Conservation (phyloP, 257 asterid species). For the Verbena officinalis region DNA sequence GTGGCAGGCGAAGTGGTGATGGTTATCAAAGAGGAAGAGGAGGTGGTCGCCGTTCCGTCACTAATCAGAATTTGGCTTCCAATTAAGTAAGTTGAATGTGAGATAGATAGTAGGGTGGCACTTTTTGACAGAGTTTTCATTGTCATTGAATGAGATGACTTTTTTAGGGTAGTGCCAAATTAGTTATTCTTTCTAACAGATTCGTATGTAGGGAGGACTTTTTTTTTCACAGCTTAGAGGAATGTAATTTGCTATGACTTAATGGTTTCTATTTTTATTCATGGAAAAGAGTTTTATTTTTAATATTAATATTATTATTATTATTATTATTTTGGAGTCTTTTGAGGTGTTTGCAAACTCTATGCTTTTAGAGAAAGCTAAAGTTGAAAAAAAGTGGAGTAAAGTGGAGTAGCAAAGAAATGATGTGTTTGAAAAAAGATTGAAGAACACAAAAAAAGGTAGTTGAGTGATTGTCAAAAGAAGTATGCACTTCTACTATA, state of each 20-base stretch:
- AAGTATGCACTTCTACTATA: no score
- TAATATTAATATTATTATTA: neutral
- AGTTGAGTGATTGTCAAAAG: no score
- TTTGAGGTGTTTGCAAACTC: no score
- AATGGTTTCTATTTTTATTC: neutral
- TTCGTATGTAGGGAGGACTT: conserved; percentile 18
- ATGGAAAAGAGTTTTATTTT: neutral
- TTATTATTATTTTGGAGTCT: no score
- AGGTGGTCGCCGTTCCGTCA: conserved; percentile 24
- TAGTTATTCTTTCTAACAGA: conserved; percentile 36
- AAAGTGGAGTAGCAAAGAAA: no score
- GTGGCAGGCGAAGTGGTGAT: conserved; percentile 44
- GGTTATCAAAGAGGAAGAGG: conserved; percentile 42
- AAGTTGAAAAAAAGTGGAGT: no score
- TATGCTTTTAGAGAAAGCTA: no score
- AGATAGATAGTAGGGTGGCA: conserved; percentile 19
- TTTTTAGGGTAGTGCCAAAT: conserved; percentile 29
- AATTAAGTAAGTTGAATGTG: conserved; percentile 9
- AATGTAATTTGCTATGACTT: conserved; percentile 26
- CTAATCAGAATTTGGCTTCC: conserved; percentile 31
- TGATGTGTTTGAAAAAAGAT: no score
- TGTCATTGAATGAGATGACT: conserved; percentile 24
- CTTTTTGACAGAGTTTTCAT: conserved; percentile 35
- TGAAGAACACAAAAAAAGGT: no score
- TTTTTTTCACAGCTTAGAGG: conserved; percentile 8